Conservation (phyloP, 108 stramenopile genomes). For the Conticribra guillardii region DNA sequence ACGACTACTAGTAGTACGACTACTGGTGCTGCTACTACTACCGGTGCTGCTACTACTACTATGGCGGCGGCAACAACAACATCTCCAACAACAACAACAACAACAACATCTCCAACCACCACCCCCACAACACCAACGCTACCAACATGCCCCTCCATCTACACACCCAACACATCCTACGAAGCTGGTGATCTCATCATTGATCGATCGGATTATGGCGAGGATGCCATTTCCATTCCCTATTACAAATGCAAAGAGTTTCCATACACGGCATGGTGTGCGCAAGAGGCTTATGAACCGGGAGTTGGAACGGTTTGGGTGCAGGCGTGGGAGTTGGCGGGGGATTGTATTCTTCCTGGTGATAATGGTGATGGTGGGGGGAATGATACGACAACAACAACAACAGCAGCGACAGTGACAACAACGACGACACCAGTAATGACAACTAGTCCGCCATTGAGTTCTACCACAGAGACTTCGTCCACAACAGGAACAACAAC, state of each 20-base stretch:
- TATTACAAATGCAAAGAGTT: slow-evolving; percentile 36
- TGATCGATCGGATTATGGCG: neutral
- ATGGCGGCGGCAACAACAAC: neutral
- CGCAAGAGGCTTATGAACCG: slow-evolving; percentile 42
- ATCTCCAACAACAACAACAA: neutral
- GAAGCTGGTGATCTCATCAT: slow-evolving; percentile 20
- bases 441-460: neutral
- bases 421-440: neutral
- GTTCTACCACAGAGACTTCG: neutral
- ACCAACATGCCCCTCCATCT: slow-evolving; percentile 9
- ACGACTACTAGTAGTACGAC: neutral
- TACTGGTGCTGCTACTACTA: neutral
- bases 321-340: slow-evolving; percentile 43
- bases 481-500: neutral
- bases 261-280: slow-evolving; percentile 38
- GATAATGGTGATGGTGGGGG: neutral
- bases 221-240: neutral
- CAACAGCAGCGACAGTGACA: neutral
- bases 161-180: slow-evolving; percentile 23
- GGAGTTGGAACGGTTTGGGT: slow-evolving; percentile 32
- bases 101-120: neutral
- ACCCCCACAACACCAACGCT: neutral
- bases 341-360: slow-evolving; percentile 17
- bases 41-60: neutral
- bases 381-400: neutral